Evolutionary conservation across 768 basidiomycete species (phyloP).

Genomic region (Leccinum longicurvipes): DNA sequence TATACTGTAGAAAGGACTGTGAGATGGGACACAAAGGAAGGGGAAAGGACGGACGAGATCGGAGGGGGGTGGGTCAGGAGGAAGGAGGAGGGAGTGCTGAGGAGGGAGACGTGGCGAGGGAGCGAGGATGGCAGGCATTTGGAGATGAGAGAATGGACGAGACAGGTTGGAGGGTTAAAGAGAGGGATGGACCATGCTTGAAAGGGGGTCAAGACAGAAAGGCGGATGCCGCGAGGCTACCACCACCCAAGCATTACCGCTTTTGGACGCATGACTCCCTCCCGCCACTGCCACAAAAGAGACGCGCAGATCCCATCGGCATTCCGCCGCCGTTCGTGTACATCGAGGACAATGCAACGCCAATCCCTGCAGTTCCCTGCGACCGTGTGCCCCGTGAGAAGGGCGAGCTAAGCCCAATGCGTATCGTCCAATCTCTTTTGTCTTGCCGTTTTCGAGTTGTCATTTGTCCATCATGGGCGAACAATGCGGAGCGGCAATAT

Average conservation of each 20-base stretch:
- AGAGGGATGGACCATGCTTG: conserved; percentile 25
- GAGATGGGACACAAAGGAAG: neutral
- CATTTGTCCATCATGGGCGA: conserved; percentile 1
- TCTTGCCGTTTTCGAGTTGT: neutral
- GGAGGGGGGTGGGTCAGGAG: neutral
- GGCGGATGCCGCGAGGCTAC: conserved; percentile 24
- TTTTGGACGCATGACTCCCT: conserved; percentile 25
- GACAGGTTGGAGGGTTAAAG: conserved; percentile 34
- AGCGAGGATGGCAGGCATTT: conserved; percentile 43
- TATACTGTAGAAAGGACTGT: conserved; percentile 17
- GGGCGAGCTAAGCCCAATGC: neutral
- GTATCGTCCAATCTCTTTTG: neutral
- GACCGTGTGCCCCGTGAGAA: neutral
- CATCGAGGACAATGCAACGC: neutral
- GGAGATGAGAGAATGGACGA: conserved; percentile 15
- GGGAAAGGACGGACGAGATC: conserved; percentile 6
- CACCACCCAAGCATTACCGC: conserved; percentile 13
- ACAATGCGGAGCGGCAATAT: conserved; percentile 27
- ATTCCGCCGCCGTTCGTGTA: neutral
- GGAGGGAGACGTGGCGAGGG: conserved; percentile 36
- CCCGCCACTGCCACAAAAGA: neutral
- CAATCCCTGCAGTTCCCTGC: neutral
- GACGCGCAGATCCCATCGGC: neutral
- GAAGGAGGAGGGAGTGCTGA: conserved; percentile 12
- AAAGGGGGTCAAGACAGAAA: conserved; percentile 24